Conservation (phyloP, 2,329 filamentous ascomycete species). For the Daldinia eschscholtzii region DNA sequence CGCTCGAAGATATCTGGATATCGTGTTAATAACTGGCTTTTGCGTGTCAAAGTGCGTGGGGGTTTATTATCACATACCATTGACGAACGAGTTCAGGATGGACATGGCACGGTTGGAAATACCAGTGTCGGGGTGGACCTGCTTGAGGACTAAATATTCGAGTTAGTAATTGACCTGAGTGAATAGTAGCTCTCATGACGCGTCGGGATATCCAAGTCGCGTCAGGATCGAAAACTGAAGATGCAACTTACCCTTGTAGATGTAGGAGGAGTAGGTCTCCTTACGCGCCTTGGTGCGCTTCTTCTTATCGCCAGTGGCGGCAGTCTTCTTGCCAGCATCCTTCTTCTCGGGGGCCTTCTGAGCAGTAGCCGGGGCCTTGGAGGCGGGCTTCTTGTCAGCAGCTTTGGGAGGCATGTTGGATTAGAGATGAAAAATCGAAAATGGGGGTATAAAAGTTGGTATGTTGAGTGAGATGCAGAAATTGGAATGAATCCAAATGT, state of each 20-base stretch:
- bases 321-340: slow-evolving; percentile 99
- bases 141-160: slow-evolving; percentile 85
- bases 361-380: slow-evolving; percentile 88
- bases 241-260: slow-evolving; percentile 90
- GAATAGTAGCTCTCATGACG: background rate
- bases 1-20: slow-evolving; percentile 96
- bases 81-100: slow-evolving; percentile 99
- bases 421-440: slow-evolving; percentile 32
- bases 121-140: slow-evolving; percentile 99
- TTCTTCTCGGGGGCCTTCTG: slow-evolving; percentile 89
- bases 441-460: slow-evolving; percentile 3
- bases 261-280: slow-evolving; percentile 99
- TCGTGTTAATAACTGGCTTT: slow-evolving; percentile 40
- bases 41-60: background rate
- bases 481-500: slow-evolving; percentile 46
- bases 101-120: slow-evolving; percentile 99
- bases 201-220: slow-evolving; percentile 7
- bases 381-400: slow-evolving; percentile 98
- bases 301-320: slow-evolving; percentile 98
- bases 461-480: slow-evolving; percentile 35
- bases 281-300: slow-evolving; percentile 99
- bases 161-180: slow-evolving; percentile 48
- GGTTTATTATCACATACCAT: slow-evolving; percentile 75
- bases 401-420: slow-evolving; percentile 96
- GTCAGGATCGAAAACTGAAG: background rate